Conservation (phyloP, 176 grass and related monocot genomes). For the Ensete ventricosum region DNA sequence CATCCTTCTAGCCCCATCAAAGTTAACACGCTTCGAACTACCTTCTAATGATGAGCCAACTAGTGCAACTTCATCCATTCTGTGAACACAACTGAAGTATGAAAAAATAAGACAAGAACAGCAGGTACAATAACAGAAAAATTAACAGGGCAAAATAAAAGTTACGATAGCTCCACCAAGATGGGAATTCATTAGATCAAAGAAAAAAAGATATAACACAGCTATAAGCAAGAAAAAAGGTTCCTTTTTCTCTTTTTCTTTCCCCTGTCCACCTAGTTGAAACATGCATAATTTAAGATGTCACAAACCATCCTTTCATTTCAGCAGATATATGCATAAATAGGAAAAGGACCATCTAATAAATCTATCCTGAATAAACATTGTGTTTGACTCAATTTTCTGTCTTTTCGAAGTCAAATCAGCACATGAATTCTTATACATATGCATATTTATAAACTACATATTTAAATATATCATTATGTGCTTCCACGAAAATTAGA, state of each 20-base stretch:
- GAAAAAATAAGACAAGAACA: not conserved
- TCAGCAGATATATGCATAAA: not conserved
- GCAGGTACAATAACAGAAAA: not conserved
- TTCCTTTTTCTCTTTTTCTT: not conserved
- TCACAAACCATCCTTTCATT: not conserved
- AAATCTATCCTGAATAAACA: not conserved
- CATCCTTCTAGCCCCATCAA: slow-evolving; percentile 94
- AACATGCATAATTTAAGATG: not conserved
- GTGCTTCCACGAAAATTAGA: not conserved
- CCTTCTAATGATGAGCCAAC: slow-evolving; percentile 64
- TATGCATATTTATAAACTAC: not conserved
- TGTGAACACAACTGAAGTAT: slow-evolving; percentile 26
- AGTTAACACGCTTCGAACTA: slow-evolving; percentile 63
- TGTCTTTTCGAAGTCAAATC: not conserved
- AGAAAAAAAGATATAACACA: not conserved
- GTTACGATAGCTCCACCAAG: not conserved
- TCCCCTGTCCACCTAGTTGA: not conserved
- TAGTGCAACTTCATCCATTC: slow-evolving; percentile 83
- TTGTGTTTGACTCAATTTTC: not conserved
- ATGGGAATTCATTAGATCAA: not conserved
- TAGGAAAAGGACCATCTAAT: no score
- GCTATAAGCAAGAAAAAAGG: not conserved
- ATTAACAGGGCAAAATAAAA: not conserved
- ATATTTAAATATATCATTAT: not conserved
- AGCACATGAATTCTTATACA: not conserved